Evolutionary conservation across 2,329 filamentous ascomycete genomes (phyloP), one percentile per base, ranked within the genome.

Genomic region (Didymella pomorum): DNA sequence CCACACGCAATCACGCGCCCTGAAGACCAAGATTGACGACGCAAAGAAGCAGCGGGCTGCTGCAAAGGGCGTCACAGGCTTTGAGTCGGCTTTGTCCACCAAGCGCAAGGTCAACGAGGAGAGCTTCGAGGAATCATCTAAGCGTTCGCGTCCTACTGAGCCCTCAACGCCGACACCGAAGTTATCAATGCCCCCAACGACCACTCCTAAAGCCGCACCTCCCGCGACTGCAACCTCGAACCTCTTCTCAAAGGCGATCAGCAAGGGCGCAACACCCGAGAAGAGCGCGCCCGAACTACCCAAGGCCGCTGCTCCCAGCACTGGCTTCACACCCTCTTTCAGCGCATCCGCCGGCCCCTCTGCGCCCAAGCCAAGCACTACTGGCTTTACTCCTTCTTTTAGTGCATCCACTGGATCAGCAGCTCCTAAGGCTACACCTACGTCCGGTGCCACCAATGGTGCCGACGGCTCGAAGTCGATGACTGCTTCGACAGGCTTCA

Each of bases 71-170:
- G 55, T 76, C 42, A 75, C 72, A 35, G 72, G 73, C 9, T 59
- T 65, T 26, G 73, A 75, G 50, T 72, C 72, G 3, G 60, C 60
- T 8, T 45, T 76, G 23, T 76, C 72, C n/a, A 73, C 67, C 2
- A 75, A 75, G 58, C 73, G 72, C 37, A 75, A 72, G 53, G 63
- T 60, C 10, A 64, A 52, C 16, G 67, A 70, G 8, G 63, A 62
- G 5, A 59, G 42, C 23, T 51, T 35, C 11, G 66, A 66, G 4
- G 59, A 70, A 43, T 52, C 62, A 20, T 64, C 63, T 39, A 75
- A 75, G 58, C 72, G 70, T 42, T 68, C 69, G 29, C 60, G 62
- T 31, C 61, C 43, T 33, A 60, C 64, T n/a, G 51, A 54, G 37
- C 53, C 64, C 42, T 48, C 61, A 21, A 70, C 67, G 25, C 67